Conservation (phyloP, 1,284 basidiomycete genomes). For the Papiliotrema fonsecae region DNA sequence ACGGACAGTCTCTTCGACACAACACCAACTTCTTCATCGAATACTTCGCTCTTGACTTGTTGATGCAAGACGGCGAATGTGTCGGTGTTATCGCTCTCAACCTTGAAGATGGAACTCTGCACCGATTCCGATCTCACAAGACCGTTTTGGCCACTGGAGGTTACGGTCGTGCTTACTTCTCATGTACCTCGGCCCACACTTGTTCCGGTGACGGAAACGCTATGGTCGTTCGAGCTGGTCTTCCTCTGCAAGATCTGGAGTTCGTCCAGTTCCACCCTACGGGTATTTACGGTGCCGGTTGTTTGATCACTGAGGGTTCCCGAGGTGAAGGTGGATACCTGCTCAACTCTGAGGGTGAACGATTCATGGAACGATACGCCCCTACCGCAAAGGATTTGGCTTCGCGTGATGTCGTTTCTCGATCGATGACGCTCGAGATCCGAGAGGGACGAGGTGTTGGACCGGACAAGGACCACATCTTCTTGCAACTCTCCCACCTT, state of each 20-base stretch:
- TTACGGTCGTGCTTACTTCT: constrained; percentile 98
- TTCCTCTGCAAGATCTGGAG: constrained; percentile 95
- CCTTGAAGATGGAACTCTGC: constrained; percentile 99
- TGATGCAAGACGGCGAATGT: constrained; percentile 98
- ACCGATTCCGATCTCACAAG: constrained; percentile 97
- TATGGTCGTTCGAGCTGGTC: constrained; percentile 94
- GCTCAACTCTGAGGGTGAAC: constrained; percentile 97
- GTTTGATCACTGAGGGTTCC: constrained; percentile 97
- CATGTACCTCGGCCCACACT: constrained; percentile 97
- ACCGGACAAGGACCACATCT: constrained; percentile 97
- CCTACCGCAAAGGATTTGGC: constrained; percentile 99
- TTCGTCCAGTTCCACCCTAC: constrained; percentile 99
- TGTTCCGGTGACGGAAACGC: constrained; percentile 99
- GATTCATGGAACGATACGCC: constrained; percentile 99
- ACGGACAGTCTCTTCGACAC: constrained; percentile 97
- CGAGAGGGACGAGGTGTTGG: constrained; percentile 99
- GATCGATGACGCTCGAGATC: constrained; percentile 98
- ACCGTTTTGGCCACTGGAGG: constrained; percentile 98
- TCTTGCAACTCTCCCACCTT: constrained; percentile 94
- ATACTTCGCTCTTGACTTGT: constrained; percentile 96
- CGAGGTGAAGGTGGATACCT: constrained; percentile 99
- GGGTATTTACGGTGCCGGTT: constrained; percentile 98
- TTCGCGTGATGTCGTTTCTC: constrained; percentile 98
- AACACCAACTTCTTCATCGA: constrained; percentile 99
- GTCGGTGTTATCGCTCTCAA: constrained; percentile 98